phyloP scores from a whole-genome alignment of 2,329 filamentous ascomycete genomes.

The Apiospora saccharicola region DNA sequence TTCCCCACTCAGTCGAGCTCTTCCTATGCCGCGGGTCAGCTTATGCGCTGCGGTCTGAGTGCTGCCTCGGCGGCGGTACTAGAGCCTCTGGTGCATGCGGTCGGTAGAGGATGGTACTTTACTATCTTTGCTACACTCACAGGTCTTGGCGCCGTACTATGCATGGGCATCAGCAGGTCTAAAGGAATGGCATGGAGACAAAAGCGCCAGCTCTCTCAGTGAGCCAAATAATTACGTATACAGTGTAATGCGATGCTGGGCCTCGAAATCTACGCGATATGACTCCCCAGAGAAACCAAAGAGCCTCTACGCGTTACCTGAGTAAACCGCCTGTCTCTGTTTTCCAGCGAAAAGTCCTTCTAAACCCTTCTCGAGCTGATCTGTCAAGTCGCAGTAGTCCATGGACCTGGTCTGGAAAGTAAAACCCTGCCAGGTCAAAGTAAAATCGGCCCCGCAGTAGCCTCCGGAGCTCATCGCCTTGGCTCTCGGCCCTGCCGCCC shows the following conservation, averaged over 20 bases:
- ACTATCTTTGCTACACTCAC: not conserved
- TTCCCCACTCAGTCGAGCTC: conserved; percentile 27
- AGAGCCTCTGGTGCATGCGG: conserved; percentile 21
- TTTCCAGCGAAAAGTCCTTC: conserved; percentile 42
- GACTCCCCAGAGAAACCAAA: not conserved
- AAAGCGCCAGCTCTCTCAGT: not conserved
- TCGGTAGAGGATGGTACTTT: conserved; percentile 25
- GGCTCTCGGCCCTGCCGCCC: not conserved
- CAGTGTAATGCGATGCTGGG: too few relatives aligned
- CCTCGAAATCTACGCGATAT: too few relatives aligned
- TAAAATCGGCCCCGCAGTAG: conserved; percentile 50
- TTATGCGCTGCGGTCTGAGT: conserved; percentile 25
- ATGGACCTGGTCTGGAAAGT: conserved; percentile 56
- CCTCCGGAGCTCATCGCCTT: conserved; percentile 26
- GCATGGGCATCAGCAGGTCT: not conserved
- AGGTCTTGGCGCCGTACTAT: not conserved
- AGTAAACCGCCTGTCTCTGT: conserved; percentile 5
- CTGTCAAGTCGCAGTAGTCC: conserved; percentile 51
- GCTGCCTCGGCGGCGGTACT: conserved; percentile 25
- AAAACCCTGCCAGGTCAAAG: conserved; percentile 61
- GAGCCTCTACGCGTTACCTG: conserved; percentile 16
- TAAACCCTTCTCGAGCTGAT: conserved; percentile 50
- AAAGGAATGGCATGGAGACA: not conserved
- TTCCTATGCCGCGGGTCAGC: conserved; percentile 24
- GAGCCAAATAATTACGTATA: too few relatives aligned